These are phyloP conservation scores for Rhizophagus prolifer DNA, from an alignment of 192 early-diverging fungal genomes.

Conservation along the genomic window DNA sequence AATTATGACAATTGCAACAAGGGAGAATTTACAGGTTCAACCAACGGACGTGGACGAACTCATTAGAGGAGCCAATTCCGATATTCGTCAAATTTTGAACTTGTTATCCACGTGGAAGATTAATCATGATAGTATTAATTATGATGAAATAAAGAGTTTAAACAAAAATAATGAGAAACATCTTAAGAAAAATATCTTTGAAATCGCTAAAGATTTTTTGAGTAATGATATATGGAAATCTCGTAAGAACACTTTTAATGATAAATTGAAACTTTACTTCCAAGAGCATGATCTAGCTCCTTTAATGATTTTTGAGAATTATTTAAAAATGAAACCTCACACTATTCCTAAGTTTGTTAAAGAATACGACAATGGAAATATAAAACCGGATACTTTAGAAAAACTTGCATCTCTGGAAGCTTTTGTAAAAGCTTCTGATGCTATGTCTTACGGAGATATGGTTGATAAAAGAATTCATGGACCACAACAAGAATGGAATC, in stretches of 20 bases:
- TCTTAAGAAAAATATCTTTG: conserved; percentile 62
- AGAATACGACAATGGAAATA: not conserved
- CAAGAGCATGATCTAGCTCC: conserved; percentile 83
- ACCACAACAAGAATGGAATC: conserved; percentile 79
- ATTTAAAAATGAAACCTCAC: conserved; percentile 68
- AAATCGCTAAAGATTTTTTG: conserved; percentile 69
- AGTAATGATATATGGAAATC: conserved; percentile 41
- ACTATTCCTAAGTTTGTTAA: conserved; percentile 31
- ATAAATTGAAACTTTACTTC: conserved; percentile 91
- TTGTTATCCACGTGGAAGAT: conserved; percentile 90
- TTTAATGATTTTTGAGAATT: conserved; percentile 96
- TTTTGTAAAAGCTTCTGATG: conserved; percentile 81
- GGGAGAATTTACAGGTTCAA: conserved; percentile 75
- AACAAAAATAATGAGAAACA: conserved; percentile 44
- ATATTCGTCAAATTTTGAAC: conserved; percentile 97
- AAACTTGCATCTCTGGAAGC: conserved; percentile 23
- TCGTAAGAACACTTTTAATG: conserved; percentile 51
- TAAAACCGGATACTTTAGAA: not conserved
- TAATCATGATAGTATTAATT: conserved; percentile 63
- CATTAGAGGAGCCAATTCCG: conserved; percentile 75
- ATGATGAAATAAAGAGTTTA: conserved; percentile 75
- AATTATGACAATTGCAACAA: conserved; percentile 71
- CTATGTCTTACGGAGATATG: conserved; percentile 80
- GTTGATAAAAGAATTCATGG: conserved; percentile 72
- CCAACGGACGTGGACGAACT: conserved; percentile 70